A percentile compares a stretch with the other conserved stretches of the same genome.
phyloP scores from a whole-genome alignment of 2,329 filamentous ascomycete species.

The Colletotrichum orbiculare region DNA sequence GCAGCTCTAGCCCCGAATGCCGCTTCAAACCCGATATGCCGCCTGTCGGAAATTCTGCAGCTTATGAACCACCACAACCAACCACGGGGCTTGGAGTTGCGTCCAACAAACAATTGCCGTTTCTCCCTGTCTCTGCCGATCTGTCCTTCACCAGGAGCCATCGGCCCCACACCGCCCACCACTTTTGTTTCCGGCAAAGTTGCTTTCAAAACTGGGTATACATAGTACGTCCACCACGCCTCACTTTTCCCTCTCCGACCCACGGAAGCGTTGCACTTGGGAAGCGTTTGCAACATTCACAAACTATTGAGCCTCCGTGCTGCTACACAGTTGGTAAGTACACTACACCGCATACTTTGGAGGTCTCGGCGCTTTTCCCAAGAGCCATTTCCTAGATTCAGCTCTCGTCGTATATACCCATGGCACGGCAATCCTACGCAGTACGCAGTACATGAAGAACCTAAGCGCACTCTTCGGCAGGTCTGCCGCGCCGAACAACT shows the following conservation, averaged over 20 bases:
- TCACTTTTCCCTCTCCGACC: background rate
- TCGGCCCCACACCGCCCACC: constrained; percentile 32
- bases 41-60: background rate
- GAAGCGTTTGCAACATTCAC: too few species aligned
- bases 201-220: background rate
- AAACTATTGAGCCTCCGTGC: too few species aligned
- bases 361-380: too few species aligned
- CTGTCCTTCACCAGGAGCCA: constrained; percentile 11
- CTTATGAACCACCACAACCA: background rate
- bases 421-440: background rate
- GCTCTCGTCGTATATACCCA: too few species aligned
- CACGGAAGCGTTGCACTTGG: background rate
- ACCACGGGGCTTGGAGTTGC: background rate
- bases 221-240: constrained; percentile 1
- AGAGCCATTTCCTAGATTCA: too few species aligned
- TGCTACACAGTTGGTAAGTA: too few species aligned
- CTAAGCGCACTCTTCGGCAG: background rate
- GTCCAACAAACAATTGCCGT: constrained; percentile 3
- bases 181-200: constrained; percentile 8
- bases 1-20: constrained; percentile 26
- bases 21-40: constrained; percentile 10
- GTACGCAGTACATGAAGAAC: too few species aligned
- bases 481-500: background rate
- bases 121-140: constrained; percentile 28
- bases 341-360: too few species aligned